Conservation (phyloP, 164 flowering plant genomes). For the Umbilicus rupestris region DNA sequence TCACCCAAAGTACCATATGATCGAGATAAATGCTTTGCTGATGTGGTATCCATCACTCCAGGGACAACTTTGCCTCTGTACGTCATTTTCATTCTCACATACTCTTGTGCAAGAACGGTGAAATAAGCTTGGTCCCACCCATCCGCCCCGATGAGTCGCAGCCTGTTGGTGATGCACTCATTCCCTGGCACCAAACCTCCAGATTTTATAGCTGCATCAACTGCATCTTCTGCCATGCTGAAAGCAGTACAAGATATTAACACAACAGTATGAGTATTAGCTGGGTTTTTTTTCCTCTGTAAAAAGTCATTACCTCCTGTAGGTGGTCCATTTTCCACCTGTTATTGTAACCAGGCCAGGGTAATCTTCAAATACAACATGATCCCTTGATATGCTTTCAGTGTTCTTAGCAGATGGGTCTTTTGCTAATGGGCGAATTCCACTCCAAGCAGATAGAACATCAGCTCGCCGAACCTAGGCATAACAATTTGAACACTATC, state of each 20-base stretch:
- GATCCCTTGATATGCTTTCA: conserved; percentile 92
- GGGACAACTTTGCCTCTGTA: conserved; percentile 78
- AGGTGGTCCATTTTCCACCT: conserved; percentile 98
- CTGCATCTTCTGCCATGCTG: conserved; percentile 99
- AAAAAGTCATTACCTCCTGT: conserved; percentile 48
- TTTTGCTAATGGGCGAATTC: conserved; percentile 87
- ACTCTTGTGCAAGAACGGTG: conserved; percentile 83
- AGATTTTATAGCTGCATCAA: conserved; percentile 75
- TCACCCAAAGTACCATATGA: conserved; percentile 85
- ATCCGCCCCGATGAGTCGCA: conserved; percentile 66
- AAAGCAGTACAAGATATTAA: conserved; percentile 13
- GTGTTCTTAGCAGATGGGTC: conserved; percentile 89
- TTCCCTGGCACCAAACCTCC: conserved; percentile 66
- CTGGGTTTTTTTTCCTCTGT: not conserved
- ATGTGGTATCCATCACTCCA: conserved; percentile 85
- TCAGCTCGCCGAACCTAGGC: conserved; percentile 78
- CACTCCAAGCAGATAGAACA: conserved; percentile 99
- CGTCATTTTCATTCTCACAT: conserved; percentile 73
- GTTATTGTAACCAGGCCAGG: conserved; percentile 96
- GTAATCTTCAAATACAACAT: conserved; percentile 80
- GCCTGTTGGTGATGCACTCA: conserved; percentile 46
- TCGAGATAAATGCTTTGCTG: conserved; percentile 86
- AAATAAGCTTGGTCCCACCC: conserved; percentile 90
- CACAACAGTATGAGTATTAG: not conserved
- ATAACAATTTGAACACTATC: not conserved